phyloP scores from a whole-genome alignment of 2,329 filamentous ascomycete species.

The Aspergillus ochraceus region DNA sequence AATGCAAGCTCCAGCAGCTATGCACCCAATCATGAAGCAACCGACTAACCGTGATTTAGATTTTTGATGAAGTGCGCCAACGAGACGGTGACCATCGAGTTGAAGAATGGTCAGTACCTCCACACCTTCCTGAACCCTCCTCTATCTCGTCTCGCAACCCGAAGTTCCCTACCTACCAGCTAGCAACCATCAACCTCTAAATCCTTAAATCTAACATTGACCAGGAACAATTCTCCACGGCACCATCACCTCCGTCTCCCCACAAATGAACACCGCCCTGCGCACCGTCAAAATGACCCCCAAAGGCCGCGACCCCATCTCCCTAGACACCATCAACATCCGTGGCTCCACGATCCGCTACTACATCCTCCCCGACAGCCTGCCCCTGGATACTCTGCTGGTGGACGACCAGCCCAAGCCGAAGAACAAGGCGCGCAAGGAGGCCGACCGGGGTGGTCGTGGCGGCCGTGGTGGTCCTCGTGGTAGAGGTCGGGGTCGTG shows the following conservation, averaged over 20 bases:
- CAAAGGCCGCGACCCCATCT: constrained; percentile 81
- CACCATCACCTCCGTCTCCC: constrained; percentile 93
- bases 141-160: not conserved
- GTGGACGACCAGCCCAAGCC: constrained; percentile 97
- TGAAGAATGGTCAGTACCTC: constrained; percentile 80
- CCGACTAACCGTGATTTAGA: constrained; percentile 50
- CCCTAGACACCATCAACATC: constrained; percentile 93
- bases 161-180: not conserved
- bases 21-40: not conserved
- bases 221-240: constrained; percentile 91
- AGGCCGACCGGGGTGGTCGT: constrained; percentile 58
- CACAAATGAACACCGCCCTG: constrained; percentile 97
- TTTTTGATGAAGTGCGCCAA: constrained; percentile 99
- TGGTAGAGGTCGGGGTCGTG: constrained; percentile 53
- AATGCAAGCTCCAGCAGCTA: not conserved
- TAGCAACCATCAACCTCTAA: not conserved
- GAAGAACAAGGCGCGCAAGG: constrained; percentile 99
- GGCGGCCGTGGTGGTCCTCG: constrained; percentile 52
- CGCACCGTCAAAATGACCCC: constrained; percentile 96
- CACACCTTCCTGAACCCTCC: not conserved
- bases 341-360: constrained; percentile 95
- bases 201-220: not conserved
- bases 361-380: constrained; percentile 91
- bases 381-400: constrained; percentile 90
- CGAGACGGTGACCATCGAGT: constrained; percentile 96